Percentiles rank a stretch among this genome's conserved stretches.
phyloP scores from a whole-genome alignment of 345 rosid species.

The Rubroshorea leprosula region DNA sequence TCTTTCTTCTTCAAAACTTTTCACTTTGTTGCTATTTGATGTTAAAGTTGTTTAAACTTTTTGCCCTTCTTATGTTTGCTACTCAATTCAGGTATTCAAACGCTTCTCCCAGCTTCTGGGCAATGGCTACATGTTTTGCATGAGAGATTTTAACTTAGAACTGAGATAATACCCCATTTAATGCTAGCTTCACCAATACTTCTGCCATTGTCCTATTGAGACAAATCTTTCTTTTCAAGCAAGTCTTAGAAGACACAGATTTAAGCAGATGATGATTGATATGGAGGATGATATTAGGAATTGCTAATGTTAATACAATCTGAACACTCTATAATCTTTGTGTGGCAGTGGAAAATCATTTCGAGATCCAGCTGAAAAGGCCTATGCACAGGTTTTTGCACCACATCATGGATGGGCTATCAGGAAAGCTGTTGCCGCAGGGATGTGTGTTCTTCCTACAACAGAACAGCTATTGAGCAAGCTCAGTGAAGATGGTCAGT shows the following conservation, averaged over 20 bases:
- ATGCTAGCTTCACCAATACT: too few species aligned
- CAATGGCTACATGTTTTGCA: not conserved
- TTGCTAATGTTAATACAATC: too few species aligned
- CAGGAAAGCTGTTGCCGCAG: conserved; percentile 81
- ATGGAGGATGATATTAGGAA: conserved; percentile 5
- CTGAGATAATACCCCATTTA: too few species aligned
- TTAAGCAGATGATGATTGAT: conserved; percentile 6
- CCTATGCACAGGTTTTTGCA: conserved; percentile 85
- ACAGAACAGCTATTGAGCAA: conserved; percentile 59
- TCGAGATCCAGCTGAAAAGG: conserved; percentile 79
- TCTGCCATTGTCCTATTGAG: not conserved
- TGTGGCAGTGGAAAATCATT: conserved; percentile 66
- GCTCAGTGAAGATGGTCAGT: conserved; percentile 89
- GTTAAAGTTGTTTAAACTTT: too few species aligned
- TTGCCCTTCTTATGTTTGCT: too few species aligned
- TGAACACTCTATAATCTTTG: not conserved
- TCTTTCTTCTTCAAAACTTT: not conserved
- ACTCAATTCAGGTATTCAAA: not conserved
- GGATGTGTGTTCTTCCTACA: conserved; percentile 95
- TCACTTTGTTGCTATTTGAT: not conserved
- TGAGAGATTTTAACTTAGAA: not conserved
- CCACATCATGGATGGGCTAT: conserved; percentile 98
- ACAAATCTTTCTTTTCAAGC: not conserved
- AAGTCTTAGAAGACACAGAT: not conserved
- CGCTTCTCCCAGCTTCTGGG: not conserved